These are phyloP conservation scores for Colletotrichum tropicicola DNA, from an alignment of 2,329 filamentous ascomycete genomes.

Conservation along the genomic window DNA sequence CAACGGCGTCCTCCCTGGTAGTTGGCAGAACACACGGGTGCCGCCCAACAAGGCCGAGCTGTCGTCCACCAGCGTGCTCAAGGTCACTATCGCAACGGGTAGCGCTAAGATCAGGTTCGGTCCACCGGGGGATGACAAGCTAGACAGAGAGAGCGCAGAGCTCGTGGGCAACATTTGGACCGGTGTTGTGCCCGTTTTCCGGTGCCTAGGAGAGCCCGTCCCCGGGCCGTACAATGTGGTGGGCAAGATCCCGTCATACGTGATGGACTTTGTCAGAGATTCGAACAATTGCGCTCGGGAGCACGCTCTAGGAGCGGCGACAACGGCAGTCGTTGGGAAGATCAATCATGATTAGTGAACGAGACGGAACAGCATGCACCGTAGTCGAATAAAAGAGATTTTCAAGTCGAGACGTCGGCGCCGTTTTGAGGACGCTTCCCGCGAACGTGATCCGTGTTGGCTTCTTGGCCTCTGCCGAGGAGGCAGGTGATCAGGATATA, in stretches of 20 bases:
- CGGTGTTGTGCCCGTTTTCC: slow-evolving; percentile 70
- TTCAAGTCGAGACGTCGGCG: too few species aligned
- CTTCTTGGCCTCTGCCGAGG: not conserved
- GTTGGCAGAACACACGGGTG: slow-evolving; percentile 75
- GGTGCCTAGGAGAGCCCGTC: slow-evolving; percentile 70
- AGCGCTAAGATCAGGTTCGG: slow-evolving; percentile 80
- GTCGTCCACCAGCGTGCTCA: slow-evolving; percentile 77
- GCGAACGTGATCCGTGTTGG: too few species aligned
- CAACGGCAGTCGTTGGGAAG: slow-evolving; percentile 19
- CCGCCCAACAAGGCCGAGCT: slow-evolving; percentile 80
- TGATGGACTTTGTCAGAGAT: slow-evolving; percentile 54
- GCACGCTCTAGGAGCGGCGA: slow-evolving; percentile 35
- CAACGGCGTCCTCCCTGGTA: slow-evolving; percentile 72
- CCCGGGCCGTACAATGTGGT: slow-evolving; percentile 67
- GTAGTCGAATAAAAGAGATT: too few species aligned
- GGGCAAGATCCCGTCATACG: slow-evolving; percentile 54
- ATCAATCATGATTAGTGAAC: not conserved
- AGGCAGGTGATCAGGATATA: not conserved
- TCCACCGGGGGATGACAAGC: slow-evolving; percentile 63
- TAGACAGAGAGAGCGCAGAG: slow-evolving; percentile 54
- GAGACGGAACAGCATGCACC: not conserved
- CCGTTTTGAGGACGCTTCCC: too few species aligned
- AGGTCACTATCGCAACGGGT: slow-evolving; percentile 73
- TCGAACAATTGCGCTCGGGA: slow-evolving; percentile 41
- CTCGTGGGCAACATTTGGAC: slow-evolving; percentile 59